Evolutionary conservation across 805 yeast genomes (phyloP).

Genomic region (Yamadazyma phyllophila): DNA sequence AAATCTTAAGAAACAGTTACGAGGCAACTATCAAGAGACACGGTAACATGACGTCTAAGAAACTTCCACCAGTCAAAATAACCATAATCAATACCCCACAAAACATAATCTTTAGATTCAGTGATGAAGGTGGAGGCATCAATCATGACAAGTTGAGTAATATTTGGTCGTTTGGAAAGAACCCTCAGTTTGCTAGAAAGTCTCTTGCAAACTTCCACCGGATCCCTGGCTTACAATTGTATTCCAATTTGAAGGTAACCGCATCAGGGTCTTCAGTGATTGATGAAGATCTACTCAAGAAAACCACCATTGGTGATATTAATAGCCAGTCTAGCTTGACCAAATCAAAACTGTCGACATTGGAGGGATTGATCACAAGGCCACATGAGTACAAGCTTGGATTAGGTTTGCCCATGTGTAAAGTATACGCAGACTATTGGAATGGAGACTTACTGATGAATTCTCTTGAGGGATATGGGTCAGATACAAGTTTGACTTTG

Average conservation of each 20-base stretch:
- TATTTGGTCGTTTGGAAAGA: conserved; percentile 86
- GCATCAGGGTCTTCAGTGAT: conserved; percentile 39
- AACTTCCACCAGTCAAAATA: conserved; percentile 74
- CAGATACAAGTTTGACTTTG: conserved; percentile 78
- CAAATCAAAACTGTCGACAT: conserved; percentile 46
- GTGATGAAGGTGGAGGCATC: conserved; percentile 92
- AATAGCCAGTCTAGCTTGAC: conserved; percentile 19
- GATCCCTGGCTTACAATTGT: conserved; percentile 58
- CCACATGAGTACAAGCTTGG: conserved; percentile 78
- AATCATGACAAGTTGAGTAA: conserved; percentile 54
- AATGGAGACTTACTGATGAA: conserved; percentile 84
- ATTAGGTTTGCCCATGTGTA: conserved; percentile 87
- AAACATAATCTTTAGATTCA: conserved; percentile 70
- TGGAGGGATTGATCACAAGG: conserved; percentile 64
- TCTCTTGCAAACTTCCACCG: conserved; percentile 66
- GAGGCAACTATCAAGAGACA: conserved; percentile 67
- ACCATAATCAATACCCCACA: conserved; percentile 66
- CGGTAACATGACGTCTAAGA: conserved; percentile 23
- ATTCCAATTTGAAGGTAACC: conserved; percentile 42
- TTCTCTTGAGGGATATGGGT: conserved; percentile 87
- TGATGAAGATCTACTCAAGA: conserved; percentile 24
- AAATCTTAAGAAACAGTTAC: conserved; percentile 78
- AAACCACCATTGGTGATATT: conserved; percentile 39
- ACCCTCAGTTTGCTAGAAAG: conserved; percentile 54
- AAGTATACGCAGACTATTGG: conserved; percentile 95